These are phyloP conservation scores for Firmiana major DNA, from an alignment of 345 rosid species.

Conservation along the genomic window DNA sequence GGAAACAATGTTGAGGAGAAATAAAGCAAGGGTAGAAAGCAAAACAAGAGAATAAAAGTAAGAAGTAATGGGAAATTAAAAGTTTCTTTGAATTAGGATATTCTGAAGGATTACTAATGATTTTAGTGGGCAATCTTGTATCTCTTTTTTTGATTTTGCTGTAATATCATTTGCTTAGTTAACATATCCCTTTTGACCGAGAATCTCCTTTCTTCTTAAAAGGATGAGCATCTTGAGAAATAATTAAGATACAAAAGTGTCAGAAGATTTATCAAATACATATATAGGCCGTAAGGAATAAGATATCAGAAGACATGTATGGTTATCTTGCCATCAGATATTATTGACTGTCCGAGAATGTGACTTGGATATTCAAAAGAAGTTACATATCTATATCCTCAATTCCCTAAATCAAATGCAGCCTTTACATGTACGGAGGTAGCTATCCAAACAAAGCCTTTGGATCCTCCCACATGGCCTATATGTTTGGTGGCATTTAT, in stretches of 20 bases:
- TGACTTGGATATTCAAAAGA: not conserved
- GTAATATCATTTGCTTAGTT: not conserved
- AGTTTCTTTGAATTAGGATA: not conserved
- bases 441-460: constrained; percentile 10
- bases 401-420: not conserved
- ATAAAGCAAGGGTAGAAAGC: not conserved
- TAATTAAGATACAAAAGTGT: not conserved
- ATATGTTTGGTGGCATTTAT: constrained; percentile 12
- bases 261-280: not conserved
- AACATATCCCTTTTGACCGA: not conserved
- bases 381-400: not conserved
- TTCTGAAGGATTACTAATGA: not conserved
- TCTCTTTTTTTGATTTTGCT: not conserved
- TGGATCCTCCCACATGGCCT: constrained; percentile 11
- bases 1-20: not conserved
- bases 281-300: not conserved
- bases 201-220: not conserved
- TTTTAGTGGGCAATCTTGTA: not conserved
- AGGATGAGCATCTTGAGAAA: not conserved
- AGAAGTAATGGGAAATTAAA: not conserved
- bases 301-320: not conserved
- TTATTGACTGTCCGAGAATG: not conserved
- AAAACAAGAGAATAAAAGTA: not conserved
- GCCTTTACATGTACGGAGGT: not conserved
- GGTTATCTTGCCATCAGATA: not conserved